These are phyloP conservation scores for Didymella glomerata DNA, from an alignment of 2,329 filamentous ascomycete species.

Conservation along the genomic window DNA sequence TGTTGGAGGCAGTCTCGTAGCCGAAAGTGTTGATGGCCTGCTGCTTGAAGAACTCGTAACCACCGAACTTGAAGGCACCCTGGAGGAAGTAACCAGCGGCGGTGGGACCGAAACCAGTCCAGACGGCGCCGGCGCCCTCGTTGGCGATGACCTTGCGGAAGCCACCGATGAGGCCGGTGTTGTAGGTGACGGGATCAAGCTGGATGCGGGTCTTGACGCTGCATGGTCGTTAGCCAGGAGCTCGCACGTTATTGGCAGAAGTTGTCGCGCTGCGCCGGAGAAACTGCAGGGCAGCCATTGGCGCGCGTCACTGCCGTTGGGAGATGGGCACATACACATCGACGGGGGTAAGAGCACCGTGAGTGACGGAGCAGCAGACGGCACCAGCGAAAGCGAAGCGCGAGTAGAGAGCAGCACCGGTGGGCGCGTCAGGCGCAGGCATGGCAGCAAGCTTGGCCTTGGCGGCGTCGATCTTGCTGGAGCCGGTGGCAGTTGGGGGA, in stretches of 20 bases:
- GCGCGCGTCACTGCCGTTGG: slow-evolving; percentile 14
- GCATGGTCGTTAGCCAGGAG: slow-evolving; percentile 32
- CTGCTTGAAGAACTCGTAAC: slow-evolving; percentile 97
- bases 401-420: slow-evolving; percentile 81
- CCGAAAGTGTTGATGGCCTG: slow-evolving; percentile 83
- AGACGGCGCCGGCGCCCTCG: slow-evolving; percentile 85
- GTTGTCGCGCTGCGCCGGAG: slow-evolving; percentile 24
- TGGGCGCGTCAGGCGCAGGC: slow-evolving; percentile 62
- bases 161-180: slow-evolving; percentile 84
- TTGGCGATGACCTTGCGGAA: slow-evolving; percentile 81
- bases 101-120: slow-evolving; percentile 86
- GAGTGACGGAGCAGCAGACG: slow-evolving; percentile 97
- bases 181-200: slow-evolving; percentile 89
- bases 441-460: slow-evolving; percentile 57
- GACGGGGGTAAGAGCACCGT: slow-evolving; percentile 95
- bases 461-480: slow-evolving; percentile 62
- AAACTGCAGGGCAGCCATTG: slow-evolving; percentile 41
- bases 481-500: slow-evolving; percentile 60
- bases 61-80: slow-evolving; percentile 92
- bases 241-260: slow-evolving; percentile 29
- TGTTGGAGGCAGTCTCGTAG: slow-evolving; percentile 71
- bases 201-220: slow-evolving; percentile 97
- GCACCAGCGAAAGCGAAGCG: slow-evolving; percentile 97
- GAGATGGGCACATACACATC: slow-evolving; percentile 83
- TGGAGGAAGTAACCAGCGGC: slow-evolving; percentile 93